Percentiles rank a stretch among this genome's conserved stretches.
Conservation (phyloP, 306 rosid genomes). For the Vigna nakashimae region DNA sequence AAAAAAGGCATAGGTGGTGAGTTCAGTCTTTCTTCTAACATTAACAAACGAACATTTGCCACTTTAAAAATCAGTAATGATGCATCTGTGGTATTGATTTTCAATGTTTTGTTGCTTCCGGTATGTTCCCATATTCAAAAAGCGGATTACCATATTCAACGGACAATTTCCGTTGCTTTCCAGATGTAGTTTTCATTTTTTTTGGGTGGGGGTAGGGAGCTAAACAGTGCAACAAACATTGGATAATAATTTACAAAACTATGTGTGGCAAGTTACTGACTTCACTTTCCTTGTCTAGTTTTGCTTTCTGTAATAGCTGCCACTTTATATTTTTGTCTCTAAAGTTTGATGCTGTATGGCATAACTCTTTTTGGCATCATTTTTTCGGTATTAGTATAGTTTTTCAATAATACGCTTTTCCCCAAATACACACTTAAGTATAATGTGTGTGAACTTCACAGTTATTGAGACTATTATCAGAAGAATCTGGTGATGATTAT, state of each 20-base stretch:
- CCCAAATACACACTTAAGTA: slow-evolving; percentile 16
- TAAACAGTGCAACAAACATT: background rate
- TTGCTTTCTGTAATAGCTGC: slow-evolving; percentile 2
- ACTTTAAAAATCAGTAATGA: background rate
- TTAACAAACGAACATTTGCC: too few species aligned
- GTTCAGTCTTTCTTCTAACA: too few species aligned
- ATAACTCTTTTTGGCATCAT: background rate
- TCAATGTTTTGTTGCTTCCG: slow-evolving; percentile 11
- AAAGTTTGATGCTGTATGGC: background rate
- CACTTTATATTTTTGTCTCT: slow-evolving; percentile 5
- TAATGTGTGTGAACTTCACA: slow-evolving; percentile 46
- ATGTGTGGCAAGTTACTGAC: background rate
- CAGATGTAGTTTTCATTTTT: background rate
- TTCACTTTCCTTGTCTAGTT: background rate
- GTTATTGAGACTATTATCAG: slow-evolving; percentile 86
- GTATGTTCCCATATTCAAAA: slow-evolving; percentile 8
- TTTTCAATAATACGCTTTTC: background rate
- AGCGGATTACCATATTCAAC: background rate
- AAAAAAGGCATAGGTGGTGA: too few species aligned
- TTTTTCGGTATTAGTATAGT: background rate
- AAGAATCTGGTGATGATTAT: slow-evolving; percentile 57
- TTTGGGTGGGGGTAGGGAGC: background rate
- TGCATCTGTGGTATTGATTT: slow-evolving; percentile 12
- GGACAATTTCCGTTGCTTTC: background rate
- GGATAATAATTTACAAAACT: background rate